Evolutionary conservation across 225 moss, liverwort and hornwort species (phyloP).

Genomic region (Marchantia paleacea): DNA sequence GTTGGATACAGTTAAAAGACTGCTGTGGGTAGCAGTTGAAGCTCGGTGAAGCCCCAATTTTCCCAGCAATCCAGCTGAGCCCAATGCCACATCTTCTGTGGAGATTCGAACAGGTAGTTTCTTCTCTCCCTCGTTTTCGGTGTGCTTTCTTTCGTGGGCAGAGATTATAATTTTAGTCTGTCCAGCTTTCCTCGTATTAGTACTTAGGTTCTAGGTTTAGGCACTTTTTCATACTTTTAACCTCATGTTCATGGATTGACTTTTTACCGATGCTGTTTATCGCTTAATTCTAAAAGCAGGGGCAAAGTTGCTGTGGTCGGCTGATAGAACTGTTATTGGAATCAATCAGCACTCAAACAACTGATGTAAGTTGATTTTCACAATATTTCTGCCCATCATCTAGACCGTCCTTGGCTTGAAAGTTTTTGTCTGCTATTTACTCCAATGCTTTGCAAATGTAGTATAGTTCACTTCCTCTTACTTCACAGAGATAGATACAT

Average conservation of each 20-base stretch:
- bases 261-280: not conserved
- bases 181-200: no score
- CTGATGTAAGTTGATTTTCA: not conserved
- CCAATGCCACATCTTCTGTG: not conserved
- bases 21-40: not conserved
- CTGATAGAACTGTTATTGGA: not conserved
- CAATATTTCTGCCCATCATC: no score
- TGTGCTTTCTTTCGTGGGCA: not conserved
- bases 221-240: not conserved
- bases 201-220: not conserved
- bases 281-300: not conserved
- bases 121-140: not conserved
- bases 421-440: no score
- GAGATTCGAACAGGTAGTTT: constrained; percentile 11
- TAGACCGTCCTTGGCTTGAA: no score
- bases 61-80: not conserved
- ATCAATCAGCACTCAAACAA: not conserved
- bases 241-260: not conserved
- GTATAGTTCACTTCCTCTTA: no score
- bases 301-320: constrained; percentile 3
- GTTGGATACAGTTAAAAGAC: not conserved
- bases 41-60: not conserved
- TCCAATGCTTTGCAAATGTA: no score
- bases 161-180: no score
- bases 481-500: no score